A percentile compares a stretch with the other conserved stretches of the same genome.
phyloP scores from a whole-genome alignment of 176 grass and related monocot species.

The Metroxylon sagu region DNA sequence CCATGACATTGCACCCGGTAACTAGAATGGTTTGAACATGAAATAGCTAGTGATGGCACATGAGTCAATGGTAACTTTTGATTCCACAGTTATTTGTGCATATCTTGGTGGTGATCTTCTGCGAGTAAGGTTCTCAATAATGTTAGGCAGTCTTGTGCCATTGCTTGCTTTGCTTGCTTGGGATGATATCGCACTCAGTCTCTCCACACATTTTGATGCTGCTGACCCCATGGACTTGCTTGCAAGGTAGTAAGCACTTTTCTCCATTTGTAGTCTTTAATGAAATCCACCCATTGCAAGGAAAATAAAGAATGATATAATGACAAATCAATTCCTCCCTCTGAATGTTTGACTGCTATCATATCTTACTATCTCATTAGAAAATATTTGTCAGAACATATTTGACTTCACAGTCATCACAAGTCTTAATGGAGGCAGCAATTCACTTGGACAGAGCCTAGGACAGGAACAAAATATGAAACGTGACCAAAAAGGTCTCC shows the following conservation, averaged over 20 bases:
- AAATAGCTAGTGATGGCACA: background rate
- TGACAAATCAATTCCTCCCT: too few species aligned
- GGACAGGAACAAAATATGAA: too few species aligned
- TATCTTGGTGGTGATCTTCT: constrained; percentile 63
- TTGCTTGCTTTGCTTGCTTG: constrained; percentile 57
- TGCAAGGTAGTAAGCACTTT: constrained; percentile 44
- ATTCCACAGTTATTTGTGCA: constrained; percentile 59
- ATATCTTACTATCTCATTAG: too few species aligned
- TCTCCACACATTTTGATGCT: constrained; percentile 35
- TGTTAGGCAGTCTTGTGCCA: constrained; percentile 67
- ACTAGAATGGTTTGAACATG: background rate
- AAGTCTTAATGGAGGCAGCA: too few species aligned
- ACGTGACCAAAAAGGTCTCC: too few species aligned
- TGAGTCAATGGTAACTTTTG: constrained; percentile 5
- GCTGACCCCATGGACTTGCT: constrained; percentile 46
- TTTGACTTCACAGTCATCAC: too few species aligned
- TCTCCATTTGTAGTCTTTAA: constrained; percentile 1
- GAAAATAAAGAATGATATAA: too few species aligned
- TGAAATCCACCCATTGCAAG: too few species aligned
- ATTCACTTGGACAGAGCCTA: too few species aligned
- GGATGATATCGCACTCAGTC: constrained; percentile 62
- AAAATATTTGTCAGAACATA: too few species aligned
- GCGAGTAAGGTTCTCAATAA: constrained; percentile 52
- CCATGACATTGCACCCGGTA: constrained; percentile 83
- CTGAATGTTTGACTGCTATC: too few species aligned